Base-by-base conservation (phyloP, 176 grass and related monocot genomes). In the Puya raimondii region DNA sequence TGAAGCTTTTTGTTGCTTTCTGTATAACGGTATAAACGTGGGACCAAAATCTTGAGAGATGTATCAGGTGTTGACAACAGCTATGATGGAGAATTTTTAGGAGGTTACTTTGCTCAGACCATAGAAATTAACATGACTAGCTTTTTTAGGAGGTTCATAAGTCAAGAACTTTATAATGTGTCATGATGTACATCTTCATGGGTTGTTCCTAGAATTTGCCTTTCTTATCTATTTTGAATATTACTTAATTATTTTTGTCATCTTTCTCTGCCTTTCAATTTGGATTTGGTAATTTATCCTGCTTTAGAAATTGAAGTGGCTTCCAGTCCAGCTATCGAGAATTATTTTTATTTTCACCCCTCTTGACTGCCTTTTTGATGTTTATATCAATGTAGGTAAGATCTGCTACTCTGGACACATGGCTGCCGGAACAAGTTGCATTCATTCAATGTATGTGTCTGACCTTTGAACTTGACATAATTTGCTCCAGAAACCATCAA, bases 371-470 rank as follows among this genome's bases (percentile, higher is more conserved):
- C 1, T 74, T 22, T 22, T 74, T 52, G 48, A 74, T 33, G 14
- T 59, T 14, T 50, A 42, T 42, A 7, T 42, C 33, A 20, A 22
- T 64, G 9, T 83, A 99, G 95, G 95, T 99, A 63, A 91, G 95
- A 73, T 99, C 95, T 49, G 95, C 90, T 18, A 93, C 95, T 52
- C 66, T 99, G 49, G 95, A 99, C 75, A 99, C 95, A 84, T 99
- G 95, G 95, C 75, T 99, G 51, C 95, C 95, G 4, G 95, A 99
- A 72, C 95, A 99, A 86, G 90, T 99, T 82, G 70, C 85, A 84
- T 94, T 94, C 84, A 94, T 99, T 86, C 95, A 99, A 83, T 82
- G 95, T 99, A 83, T 69, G 77, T 13, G 72, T 70, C 59, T 65
- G 4, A 72, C 22, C 23, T 58, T 76, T 42, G 49, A 66, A 18